Evolutionary conservation across 2,329 filamentous ascomycete genomes (phyloP).

Genomic region (Trichoderma sp.): DNA sequence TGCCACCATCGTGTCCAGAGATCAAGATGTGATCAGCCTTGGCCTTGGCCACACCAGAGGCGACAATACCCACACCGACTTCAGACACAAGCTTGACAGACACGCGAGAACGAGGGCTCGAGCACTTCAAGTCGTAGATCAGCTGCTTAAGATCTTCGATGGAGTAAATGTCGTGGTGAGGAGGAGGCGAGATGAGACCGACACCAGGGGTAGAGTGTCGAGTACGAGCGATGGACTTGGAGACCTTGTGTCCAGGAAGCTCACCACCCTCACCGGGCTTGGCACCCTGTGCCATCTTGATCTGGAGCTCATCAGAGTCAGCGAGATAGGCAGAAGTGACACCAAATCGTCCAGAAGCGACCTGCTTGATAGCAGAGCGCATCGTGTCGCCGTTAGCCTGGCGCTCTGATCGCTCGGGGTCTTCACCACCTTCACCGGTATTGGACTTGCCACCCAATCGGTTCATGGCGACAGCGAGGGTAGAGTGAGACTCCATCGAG

Average conservation of each 20-base stretch:
- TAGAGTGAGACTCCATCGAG: slow-evolving; percentile 97
- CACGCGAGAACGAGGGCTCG: slow-evolving; percentile 85
- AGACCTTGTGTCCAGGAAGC: slow-evolving; percentile 94
- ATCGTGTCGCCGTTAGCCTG: slow-evolving; percentile 93
- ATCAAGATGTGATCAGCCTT: slow-evolving; percentile 97
- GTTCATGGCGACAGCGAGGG: slow-evolving; percentile 94
- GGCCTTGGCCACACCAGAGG: slow-evolving; percentile 94
- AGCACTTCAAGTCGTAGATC: slow-evolving; percentile 96
- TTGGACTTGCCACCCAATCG: slow-evolving; percentile 94
- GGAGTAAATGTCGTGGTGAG: slow-evolving; percentile 97
- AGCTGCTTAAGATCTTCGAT: slow-evolving; percentile 97
- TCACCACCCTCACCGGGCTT: slow-evolving; percentile 98
- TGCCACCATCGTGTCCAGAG: slow-evolving; percentile 94
- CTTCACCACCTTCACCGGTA: slow-evolving; percentile 95
- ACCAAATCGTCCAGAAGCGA: slow-evolving; percentile 93
- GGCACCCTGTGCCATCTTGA: slow-evolving; percentile 98
- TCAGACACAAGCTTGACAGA: slow-evolving; percentile 98
- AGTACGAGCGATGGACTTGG: slow-evolving; percentile 87
- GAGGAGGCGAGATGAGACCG: slow-evolving; percentile 91
- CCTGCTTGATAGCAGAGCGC: slow-evolving; percentile 96
- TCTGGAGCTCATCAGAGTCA: slow-evolving; percentile 93
- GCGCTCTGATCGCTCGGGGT: slow-evolving; percentile 82
- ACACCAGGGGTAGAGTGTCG: slow-evolving; percentile 96
- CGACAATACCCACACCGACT: slow-evolving; percentile 95
- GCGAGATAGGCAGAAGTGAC: slow-evolving; percentile 93